A percentile compares a stretch with the other conserved stretches of the same genome.
phyloP scores from a whole-genome alignment of 1,284 basidiomycete genomes.

The Cystobasidium sp. region DNA sequence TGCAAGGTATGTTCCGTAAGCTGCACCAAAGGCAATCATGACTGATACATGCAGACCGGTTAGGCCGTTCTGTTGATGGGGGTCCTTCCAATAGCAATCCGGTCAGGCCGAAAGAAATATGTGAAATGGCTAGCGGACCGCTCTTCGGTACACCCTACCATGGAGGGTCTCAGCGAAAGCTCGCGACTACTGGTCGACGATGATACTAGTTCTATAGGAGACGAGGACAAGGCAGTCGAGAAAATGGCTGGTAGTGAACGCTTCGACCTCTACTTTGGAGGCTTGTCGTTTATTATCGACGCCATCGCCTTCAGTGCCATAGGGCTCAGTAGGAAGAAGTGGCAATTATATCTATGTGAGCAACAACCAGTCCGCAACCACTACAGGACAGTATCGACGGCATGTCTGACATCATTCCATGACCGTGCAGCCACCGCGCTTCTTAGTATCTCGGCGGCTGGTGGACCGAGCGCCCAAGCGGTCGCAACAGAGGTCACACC shows the following conservation, averaged over 20 bases:
- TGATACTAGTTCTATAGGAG: neutral
- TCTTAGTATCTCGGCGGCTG: conserved; percentile 35
- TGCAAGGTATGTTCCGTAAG: conserved; percentile 21
- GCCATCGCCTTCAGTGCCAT: conserved; percentile 26
- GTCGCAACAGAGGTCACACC: conserved; percentile 32
- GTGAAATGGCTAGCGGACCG: conserved; percentile 24
- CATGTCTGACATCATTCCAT: neutral
- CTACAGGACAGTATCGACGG: neutral
- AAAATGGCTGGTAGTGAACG: conserved; percentile 19
- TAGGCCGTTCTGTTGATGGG: conserved; percentile 40
- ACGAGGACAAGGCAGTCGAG: neutral
- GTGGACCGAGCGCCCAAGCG: conserved; percentile 35
- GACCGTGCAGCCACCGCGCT: conserved; percentile 25
- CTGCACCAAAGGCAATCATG: neutral
- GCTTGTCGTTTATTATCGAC: conserved; percentile 29
- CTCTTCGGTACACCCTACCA: conserved; percentile 28
- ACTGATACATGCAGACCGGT: neutral
- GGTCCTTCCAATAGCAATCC: conserved; percentile 32
- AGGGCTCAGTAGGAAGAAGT: conserved; percentile 8
- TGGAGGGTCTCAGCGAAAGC: conserved; percentile 32
- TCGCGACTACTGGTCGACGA: conserved; percentile 14
- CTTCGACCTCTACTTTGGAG: conserved; percentile 39
- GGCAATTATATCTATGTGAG: conserved; percentile 36
- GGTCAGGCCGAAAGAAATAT: conserved; percentile 30
- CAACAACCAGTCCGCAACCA: neutral